Base-by-base conservation (phyloP, 352 stramenopile species). In the Poterioochromonas sp. region DNA sequence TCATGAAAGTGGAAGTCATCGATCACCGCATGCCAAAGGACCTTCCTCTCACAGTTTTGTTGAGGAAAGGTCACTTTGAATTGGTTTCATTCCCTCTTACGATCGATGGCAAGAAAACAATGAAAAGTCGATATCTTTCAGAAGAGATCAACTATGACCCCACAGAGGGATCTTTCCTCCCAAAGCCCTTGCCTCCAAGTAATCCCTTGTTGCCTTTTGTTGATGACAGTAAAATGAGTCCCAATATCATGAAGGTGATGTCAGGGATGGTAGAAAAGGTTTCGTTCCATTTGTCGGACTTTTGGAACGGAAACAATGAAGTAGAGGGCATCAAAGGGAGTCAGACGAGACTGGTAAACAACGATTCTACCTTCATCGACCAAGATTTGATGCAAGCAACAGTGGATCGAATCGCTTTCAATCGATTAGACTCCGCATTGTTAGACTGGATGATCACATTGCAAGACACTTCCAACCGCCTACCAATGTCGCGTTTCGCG, bases 381-480 rank as follows among this genome's bases (percentile, higher is more conserved):
- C 5, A 63, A 15, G 71, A 78, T 18, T 20, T 22, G 29, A 65
- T 68, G 44, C 0, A 63, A 35, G 11, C 41, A 3, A 37, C 34
- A 26, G n/a, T 51, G 11, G 20, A 68, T 12, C 11, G 1, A 22
- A 26, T 78, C 3, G 20, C 15, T 29, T 68, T 78, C 20, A 0
- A 5, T 34, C 1, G 39, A 8, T 8, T 78, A 18, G 37, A 53
- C 1, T 5, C 15, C 32, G 1, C 15, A 22, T 37, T 78, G 3
- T 37, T 78, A 1, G 44, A 78, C 20, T 78, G 71, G 71, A 8
- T 78, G n/a, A 3, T 78, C 29, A 53, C 35, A 15, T 37, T 78
- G 32, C 71, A 78, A 39, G 71, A 78, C 18, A 78, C 47, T n/a
- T 8, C 71, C 5, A 34, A 78, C 53, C 5, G 47, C 12, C 12